phyloP scores from a whole-genome alignment of 768 basidiomycete genomes.

The Mycena indigotica region DNA sequence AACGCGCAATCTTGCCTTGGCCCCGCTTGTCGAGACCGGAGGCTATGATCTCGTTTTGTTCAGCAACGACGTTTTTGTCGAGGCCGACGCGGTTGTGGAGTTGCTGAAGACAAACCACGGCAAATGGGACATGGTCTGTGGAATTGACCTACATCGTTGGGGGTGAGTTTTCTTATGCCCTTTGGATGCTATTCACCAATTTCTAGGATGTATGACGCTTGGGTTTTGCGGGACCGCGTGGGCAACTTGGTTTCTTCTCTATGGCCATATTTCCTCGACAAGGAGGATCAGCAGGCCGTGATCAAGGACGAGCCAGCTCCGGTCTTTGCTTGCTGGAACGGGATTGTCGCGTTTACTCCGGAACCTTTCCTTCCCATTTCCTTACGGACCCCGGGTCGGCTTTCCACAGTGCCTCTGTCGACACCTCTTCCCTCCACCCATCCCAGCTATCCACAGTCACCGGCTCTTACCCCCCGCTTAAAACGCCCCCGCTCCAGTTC shows the following conservation, averaged over 20 bases:
- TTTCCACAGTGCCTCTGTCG: slow-evolving; percentile 35
- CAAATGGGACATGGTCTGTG: slow-evolving; percentile 48
- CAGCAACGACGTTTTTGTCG: slow-evolving; percentile 45
- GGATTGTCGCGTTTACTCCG: slow-evolving; percentile 41
- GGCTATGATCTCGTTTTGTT: slow-evolving; percentile 44
- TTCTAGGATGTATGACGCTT: slow-evolving; percentile 40
- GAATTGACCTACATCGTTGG: slow-evolving; percentile 31
- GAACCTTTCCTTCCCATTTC: slow-evolving; percentile 44
- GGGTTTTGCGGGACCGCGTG: slow-evolving; percentile 39
- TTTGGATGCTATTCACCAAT: no score
- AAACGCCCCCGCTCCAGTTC: slow-evolving; percentile 34
- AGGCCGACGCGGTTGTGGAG: slow-evolving; percentile 42
- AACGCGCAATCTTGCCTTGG: slow-evolving; percentile 42
- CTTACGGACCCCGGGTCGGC: slow-evolving; percentile 31
- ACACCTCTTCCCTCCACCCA: slow-evolving; percentile 32
- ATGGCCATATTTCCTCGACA: slow-evolving; percentile 48
- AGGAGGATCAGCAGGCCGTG: slow-evolving; percentile 36
- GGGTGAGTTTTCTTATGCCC: no score
- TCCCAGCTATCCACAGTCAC: slow-evolving; percentile 25
- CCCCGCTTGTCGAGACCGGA: slow-evolving; percentile 39
- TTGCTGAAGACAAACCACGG: slow-evolving; percentile 40
- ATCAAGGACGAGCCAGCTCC: slow-evolving; percentile 42
- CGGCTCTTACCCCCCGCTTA: slow-evolving; percentile 29
- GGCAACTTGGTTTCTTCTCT: slow-evolving; percentile 32
- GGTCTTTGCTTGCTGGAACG: slow-evolving; percentile 51